Evolutionary conservation across 1,139 yeast genomes (phyloP).

Genomic region (Debaryomyces sp.): DNA sequence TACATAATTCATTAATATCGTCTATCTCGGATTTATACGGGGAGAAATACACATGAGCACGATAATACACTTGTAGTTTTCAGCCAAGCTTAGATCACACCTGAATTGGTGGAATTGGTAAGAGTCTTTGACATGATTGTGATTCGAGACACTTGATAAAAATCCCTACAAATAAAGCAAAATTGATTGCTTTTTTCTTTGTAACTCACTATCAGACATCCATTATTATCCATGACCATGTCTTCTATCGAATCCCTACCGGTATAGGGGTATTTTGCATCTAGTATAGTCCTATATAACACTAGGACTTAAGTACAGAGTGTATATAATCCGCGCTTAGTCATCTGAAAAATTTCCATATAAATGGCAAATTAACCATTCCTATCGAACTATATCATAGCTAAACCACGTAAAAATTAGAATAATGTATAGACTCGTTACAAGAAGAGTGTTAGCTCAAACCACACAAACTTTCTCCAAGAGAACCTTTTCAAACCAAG

Average conservation of each 20-base stretch:
- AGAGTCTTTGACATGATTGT: neutral
- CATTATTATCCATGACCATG: neutral
- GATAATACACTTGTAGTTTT: neutral
- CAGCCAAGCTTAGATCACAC: neutral
- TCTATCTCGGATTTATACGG: neutral
- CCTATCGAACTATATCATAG: neutral
- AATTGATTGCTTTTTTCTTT: neutral
- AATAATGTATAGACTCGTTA: slow-evolving; percentile 12
- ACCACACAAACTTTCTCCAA: slow-evolving; percentile 5
- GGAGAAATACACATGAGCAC: neutral
- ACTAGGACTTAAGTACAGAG: neutral
- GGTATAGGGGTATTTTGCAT: neutral
- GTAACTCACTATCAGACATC: too few relatives aligned
- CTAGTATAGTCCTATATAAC: neutral
- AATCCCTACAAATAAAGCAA: neutral
- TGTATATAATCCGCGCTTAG: slow-evolving; percentile 9
- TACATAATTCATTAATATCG: neutral
- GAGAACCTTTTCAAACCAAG: slow-evolving; percentile 6
- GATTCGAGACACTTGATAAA: neutral
- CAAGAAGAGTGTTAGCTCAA: slow-evolving; percentile 8
- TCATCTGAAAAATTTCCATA: slow-evolving; percentile 12
- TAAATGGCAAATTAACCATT: neutral
- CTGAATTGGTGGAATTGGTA: neutral
- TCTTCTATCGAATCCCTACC: neutral
- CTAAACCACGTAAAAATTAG: neutral